Evolutionary conservation across 2,329 filamentous ascomycete species (phyloP).

Genomic region (Colletotrichum agaves): DNA sequence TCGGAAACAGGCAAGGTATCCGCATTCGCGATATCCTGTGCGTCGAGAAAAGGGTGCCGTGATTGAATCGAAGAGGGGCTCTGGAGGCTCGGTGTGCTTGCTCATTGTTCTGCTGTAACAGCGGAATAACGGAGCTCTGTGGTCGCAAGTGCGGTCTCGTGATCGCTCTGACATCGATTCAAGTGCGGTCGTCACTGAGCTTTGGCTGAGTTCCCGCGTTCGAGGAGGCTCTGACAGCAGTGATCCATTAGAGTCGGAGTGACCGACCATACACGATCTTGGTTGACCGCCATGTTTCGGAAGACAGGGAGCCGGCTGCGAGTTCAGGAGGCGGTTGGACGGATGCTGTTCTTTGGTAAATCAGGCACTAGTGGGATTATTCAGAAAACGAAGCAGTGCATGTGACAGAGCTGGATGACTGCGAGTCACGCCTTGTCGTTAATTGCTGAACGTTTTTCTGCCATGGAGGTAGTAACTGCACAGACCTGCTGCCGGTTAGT

Average conservation of each 20-base stretch:
- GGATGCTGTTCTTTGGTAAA: conserved; percentile 7
- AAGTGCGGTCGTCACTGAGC: conserved; percentile 1
- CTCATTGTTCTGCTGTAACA: background rate
- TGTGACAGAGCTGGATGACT: conserved; percentile 20
- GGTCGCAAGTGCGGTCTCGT: background rate
- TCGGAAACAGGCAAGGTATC: conserved; percentile 10
- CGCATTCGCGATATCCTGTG: conserved; percentile 25
- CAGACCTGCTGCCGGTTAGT: conserved; percentile 10
- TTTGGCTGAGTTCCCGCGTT: conserved; percentile 7
- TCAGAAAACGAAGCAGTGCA: conserved; percentile 10
- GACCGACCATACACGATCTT: conserved; percentile 11
- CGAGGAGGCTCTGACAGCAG: background rate
- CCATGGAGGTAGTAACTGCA: background rate
- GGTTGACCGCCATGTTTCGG: conserved; percentile 35
- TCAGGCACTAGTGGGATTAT: background rate
- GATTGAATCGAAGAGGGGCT: conserved; percentile 6
- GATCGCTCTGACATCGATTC: background rate
- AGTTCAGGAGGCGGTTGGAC: conserved; percentile 12
- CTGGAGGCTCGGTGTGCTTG: background rate
- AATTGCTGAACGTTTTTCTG: background rate
- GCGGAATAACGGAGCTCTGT: conserved; percentile 2
- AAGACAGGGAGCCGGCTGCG: conserved; percentile 16
- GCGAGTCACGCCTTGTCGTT: background rate
- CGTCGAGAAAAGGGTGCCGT: background rate
- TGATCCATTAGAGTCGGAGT: conserved; percentile 25